phyloP scores from a whole-genome alignment of 768 basidiomycete genomes.

The Suillus weaverae region DNA sequence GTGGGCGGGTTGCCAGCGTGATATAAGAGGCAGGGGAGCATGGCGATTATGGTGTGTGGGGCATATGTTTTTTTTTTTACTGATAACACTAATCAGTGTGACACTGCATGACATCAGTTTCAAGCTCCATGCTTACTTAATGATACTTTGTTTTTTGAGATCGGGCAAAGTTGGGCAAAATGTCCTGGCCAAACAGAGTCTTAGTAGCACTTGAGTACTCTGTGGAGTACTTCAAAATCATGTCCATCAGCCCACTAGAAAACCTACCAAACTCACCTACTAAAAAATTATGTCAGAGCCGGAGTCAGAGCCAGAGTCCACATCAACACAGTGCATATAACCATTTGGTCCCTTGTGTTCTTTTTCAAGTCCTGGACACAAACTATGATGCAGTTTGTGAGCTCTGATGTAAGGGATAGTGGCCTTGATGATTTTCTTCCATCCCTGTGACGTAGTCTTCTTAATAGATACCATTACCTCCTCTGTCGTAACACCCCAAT shows the following conservation, averaged over 20 bases:
- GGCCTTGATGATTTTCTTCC: not conserved
- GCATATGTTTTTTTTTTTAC: too few species aligned
- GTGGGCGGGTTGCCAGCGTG: too few species aligned
- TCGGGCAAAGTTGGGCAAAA: too few species aligned
- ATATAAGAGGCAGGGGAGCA: too few species aligned
- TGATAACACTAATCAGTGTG: too few species aligned
- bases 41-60: too few species aligned
- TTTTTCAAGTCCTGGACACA: not conserved
- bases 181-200: too few species aligned
- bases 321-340: not conserved
- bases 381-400: not conserved
- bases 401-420: not conserved
- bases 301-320: not conserved
- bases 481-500: not conserved
- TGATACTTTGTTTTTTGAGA: too few species aligned
- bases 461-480: not conserved
- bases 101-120: too few species aligned
- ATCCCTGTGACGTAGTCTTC: not conserved
- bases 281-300: not conserved
- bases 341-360: not conserved
- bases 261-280: not conserved
- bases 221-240: not conserved
- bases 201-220: not conserved
- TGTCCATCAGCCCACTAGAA: not conserved
- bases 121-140: too few species aligned